These are phyloP conservation scores for Ceratobasidium sp. DNA, from an alignment of 1,284 basidiomycete species.

Conservation along the genomic window DNA sequence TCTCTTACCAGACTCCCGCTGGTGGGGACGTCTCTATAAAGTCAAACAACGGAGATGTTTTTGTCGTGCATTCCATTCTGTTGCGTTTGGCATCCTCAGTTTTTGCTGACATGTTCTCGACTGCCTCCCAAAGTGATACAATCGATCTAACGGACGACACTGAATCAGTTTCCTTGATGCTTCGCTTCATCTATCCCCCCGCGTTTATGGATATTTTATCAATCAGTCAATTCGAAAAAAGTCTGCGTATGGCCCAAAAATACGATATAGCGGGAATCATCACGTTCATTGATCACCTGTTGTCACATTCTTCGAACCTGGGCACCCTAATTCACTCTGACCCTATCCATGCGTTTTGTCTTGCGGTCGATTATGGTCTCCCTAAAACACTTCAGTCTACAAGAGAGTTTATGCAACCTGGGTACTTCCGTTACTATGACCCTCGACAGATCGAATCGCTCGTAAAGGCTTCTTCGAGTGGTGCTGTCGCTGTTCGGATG, in stretches of 20 bases:
- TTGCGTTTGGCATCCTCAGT: not conserved
- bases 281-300: not conserved
- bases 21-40: constrained; percentile 4
- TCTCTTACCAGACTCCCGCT: constrained; percentile 7
- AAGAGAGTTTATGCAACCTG: too few relatives aligned
- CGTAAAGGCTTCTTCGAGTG: too few relatives aligned
- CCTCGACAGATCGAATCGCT: too few relatives aligned
- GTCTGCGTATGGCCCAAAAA: not conserved
- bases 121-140: not conserved
- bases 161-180: constrained; percentile 12
- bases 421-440: too few relatives aligned
- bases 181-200: constrained; percentile 5
- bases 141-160: constrained; percentile 20
- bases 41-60: not conserved
- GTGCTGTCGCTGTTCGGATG: too few relatives aligned
- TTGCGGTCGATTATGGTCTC: not conserved
- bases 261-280: constrained; percentile 12
- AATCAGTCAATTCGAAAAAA: not conserved
- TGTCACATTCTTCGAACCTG: not conserved
- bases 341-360: not conserved
- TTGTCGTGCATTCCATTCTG: not conserved
- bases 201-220: not conserved
- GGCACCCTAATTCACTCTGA: not conserved
- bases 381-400: not conserved
- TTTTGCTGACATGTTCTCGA: constrained; percentile 4